phyloP scores from a whole-genome alignment of 2,329 filamentous ascomycete genomes.

The Botrytis cinerea region DNA sequence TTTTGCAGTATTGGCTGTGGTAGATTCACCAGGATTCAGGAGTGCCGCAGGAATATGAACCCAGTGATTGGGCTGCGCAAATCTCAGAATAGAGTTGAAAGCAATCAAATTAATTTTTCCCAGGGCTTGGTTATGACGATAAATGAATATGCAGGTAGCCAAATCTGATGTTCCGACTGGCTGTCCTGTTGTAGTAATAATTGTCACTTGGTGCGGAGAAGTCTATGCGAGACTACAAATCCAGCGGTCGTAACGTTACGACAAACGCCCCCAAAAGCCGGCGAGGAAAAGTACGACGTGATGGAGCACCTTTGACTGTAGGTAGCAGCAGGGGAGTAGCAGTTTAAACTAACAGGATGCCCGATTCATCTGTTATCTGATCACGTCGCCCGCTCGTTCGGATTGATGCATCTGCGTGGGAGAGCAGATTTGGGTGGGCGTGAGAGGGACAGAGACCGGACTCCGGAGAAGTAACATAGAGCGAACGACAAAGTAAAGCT shows the following conservation, averaged over 20 bases:
- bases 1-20: background rate
- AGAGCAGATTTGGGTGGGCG: background rate
- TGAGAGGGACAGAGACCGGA: background rate
- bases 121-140: slow-evolving; percentile 7
- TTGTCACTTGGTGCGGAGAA: slow-evolving; percentile 12
- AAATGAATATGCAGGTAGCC: slow-evolving; percentile 29
- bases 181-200: slow-evolving; percentile 19
- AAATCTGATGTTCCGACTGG: slow-evolving; percentile 8
- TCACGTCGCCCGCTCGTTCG: background rate
- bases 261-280: background rate
- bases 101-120: background rate
- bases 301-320: background rate
- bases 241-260: slow-evolving; percentile 18
- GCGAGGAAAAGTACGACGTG: slow-evolving; percentile 7
- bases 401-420: slow-evolving; percentile 4
- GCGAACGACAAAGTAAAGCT: too few relatives aligned
- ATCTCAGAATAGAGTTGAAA: slow-evolving; percentile 19
- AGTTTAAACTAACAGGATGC: background rate
- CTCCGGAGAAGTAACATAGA: too few relatives aligned
- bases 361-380: background rate
- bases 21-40: slow-evolving; percentile 17
- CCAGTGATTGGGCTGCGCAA: slow-evolving; percentile 9
- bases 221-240: slow-evolving; percentile 10
- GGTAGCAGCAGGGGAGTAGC: background rate
- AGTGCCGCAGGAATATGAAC: slow-evolving; percentile 17